Conservation (phyloP, 1,139 yeast species). For the Scheffersomyces cryptocercus region DNA sequence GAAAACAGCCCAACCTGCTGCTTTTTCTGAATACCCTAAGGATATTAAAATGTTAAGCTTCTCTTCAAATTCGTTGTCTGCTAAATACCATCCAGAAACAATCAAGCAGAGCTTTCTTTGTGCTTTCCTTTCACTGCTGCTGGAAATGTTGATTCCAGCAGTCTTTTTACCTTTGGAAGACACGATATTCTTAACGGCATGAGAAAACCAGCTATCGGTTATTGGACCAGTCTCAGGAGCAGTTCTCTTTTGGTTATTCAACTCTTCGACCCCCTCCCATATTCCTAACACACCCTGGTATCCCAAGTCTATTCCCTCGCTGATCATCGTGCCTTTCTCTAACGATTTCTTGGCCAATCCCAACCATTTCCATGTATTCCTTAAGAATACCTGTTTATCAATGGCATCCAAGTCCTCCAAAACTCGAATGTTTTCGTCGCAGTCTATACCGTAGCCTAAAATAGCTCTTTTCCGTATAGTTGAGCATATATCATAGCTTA, state of each 20-base stretch:
- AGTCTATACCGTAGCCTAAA: slow-evolving; percentile 73
- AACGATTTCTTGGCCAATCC: slow-evolving; percentile 69
- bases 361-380: slow-evolving; percentile 91
- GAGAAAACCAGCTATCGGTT: slow-evolving; percentile 46
- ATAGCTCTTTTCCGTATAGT: slow-evolving; percentile 70
- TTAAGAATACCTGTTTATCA: slow-evolving; percentile 59
- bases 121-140: slow-evolving; percentile 52
- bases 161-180: slow-evolving; percentile 46
- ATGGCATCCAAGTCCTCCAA: slow-evolving; percentile 55
- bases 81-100: slow-evolving; percentile 91
- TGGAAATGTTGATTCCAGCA: slow-evolving; percentile 46
- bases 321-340: slow-evolving; percentile 67
- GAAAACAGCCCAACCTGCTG: slow-evolving; percentile 98
- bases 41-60: slow-evolving; percentile 59
- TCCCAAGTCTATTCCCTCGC: slow-evolving; percentile 74
- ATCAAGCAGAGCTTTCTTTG: slow-evolving; percentile 80
- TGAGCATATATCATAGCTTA: slow-evolving; percentile 65
- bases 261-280: slow-evolving; percentile 79
- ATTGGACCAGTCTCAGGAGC: slow-evolving; percentile 18
- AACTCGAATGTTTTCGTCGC: slow-evolving; percentile 61
- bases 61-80: slow-evolving; percentile 72
- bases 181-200: slow-evolving; percentile 45
- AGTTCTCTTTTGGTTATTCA: slow-evolving; percentile 55
- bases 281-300: slow-evolving; percentile 87
- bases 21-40: slow-evolving; percentile 73